Evolutionary conservation across 768 basidiomycete genomes (phyloP).

Genomic region (Tulasnella sp.): DNA sequence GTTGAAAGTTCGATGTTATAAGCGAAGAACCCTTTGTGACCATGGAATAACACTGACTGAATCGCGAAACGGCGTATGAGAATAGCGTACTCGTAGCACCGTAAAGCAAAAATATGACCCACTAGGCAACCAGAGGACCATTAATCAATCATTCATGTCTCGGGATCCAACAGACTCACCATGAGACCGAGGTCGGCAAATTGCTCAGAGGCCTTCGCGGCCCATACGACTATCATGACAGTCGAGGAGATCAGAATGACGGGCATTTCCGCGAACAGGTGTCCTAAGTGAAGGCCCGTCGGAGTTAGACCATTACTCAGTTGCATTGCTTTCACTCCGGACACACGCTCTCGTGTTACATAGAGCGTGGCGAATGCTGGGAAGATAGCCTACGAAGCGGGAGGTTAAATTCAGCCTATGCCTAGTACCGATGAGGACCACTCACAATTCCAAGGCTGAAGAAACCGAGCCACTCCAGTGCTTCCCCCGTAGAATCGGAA

Average conservation of each 20-base stretch:
- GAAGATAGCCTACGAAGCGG: slow-evolving; percentile 45
- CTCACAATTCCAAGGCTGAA: slow-evolving; percentile 63
- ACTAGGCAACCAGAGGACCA: slow-evolving; percentile 33
- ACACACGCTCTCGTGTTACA: slow-evolving; percentile 58
- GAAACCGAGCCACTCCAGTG: slow-evolving; percentile 62
- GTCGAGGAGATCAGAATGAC: slow-evolving; percentile 50
- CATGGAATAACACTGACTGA: slow-evolving; percentile 26
- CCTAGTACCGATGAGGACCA: neutral
- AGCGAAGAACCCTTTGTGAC: no score
- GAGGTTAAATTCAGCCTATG: neutral
- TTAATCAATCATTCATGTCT: neutral
- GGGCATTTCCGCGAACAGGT: slow-evolving; percentile 62
- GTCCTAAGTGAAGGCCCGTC: slow-evolving; percentile 49
- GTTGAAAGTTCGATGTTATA: neutral
- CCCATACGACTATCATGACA: slow-evolving; percentile 53
- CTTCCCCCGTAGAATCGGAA: slow-evolving; percentile 45
- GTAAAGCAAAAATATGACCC: slow-evolving; percentile 60
- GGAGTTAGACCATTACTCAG: slow-evolving; percentile 53
- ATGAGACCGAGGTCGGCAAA: slow-evolving; percentile 59
- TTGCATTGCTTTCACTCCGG: slow-evolving; percentile 70
- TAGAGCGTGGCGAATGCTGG: slow-evolving; percentile 78
- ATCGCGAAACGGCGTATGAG: slow-evolving; percentile 52
- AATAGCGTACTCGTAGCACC: slow-evolving; percentile 59
- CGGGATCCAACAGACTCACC: slow-evolving; percentile 31
- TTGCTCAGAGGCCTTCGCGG: slow-evolving; percentile 39